Base-by-base conservation (phyloP, 1,284 basidiomycete genomes). In the Inonotus obliquus region DNA sequence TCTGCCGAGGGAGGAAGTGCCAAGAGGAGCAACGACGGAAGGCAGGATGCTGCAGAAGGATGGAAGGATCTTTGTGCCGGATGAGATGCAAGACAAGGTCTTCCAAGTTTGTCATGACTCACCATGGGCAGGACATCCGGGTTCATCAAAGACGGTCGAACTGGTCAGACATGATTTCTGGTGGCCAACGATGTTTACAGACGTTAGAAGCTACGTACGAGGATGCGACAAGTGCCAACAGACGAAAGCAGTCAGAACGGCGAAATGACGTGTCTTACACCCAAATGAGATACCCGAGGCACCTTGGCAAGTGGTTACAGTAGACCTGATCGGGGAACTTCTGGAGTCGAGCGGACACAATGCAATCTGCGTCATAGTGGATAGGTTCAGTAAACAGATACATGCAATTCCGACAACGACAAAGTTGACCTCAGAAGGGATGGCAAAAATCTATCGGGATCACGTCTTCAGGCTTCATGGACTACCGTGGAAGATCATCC, bases 401-500 rank as follows among this genome's bases (percentile, higher is more conserved):
- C 60, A 62, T 47, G 61, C 23, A 44, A 54, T 70, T 1, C 68
- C 72, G 0, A 67, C 68, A 4, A 52, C 52, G 1, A 70, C 69
- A 21, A 61, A 57, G 0, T 55, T 66, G 4, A 63, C 59, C 4
- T 29, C 66, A 0, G 39, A 65, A 17, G 66, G 63, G 0, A 54
- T 69, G 0, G 65, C 67, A 0, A 0, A 25, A 0, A 49, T 69
- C 0, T 67, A 71, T 41, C 57, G 64, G 7, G 35, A 65, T 6
- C 37, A 67, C 9, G 64, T 71, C 1, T 69, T 60, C 45, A 32
- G 23, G 0, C 10, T 13, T 0, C 67, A 69, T 55, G 62, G 69
- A 0, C 62, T 71, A 2, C 65, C 67, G 2, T 32, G 66, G 4
- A 63, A 69, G 27, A 59, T 74, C 13, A 68, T 74, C 39, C 66